These are phyloP conservation scores for Taxawa tesnikishii DNA, from an alignment of 2,329 filamentous ascomycete species.

Conservation along the genomic window DNA sequence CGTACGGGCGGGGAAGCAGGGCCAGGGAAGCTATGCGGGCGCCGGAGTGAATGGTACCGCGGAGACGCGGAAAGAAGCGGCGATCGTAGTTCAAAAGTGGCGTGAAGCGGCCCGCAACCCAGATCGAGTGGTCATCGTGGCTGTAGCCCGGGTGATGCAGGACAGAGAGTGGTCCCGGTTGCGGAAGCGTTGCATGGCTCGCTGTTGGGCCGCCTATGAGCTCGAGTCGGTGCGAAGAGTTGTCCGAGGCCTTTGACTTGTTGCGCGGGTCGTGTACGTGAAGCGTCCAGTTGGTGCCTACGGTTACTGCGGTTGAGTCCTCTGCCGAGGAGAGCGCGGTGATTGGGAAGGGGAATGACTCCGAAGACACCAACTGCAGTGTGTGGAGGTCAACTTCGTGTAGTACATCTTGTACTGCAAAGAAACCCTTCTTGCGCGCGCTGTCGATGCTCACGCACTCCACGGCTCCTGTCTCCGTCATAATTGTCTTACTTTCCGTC, in stretches of 20 bases:
- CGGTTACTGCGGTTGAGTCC: constrained; percentile 58
- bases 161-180: constrained; percentile 73
- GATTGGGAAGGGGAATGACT: constrained; percentile 69
- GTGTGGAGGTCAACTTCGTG: constrained; percentile 73
- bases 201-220: constrained; percentile 24
- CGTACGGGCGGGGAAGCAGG: constrained; percentile 55
- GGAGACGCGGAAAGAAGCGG: constrained; percentile 67
- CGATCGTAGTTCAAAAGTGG: constrained; percentile 83
- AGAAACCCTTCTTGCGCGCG: constrained; percentile 54
- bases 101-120: constrained; percentile 78
- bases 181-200: constrained; percentile 58
- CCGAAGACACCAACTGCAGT: constrained; percentile 54
- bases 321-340: constrained; percentile 65
- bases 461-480: constrained; percentile 59
- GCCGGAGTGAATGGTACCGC: constrained; percentile 71
- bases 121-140: constrained; percentile 56
- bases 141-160: constrained; percentile 57
- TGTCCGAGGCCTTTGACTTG: constrained; percentile 6
- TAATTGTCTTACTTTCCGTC: constrained; percentile 37
- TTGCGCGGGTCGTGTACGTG: constrained; percentile 69
- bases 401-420: constrained; percentile 65
- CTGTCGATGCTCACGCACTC: constrained; percentile 77
- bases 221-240: constrained; percentile 12
- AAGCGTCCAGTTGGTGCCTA: constrained; percentile 71
- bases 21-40: constrained; percentile 64